A percentile compares a stretch with the other conserved stretches of the same genome.
Conservation (phyloP, 2,329 filamentous ascomycete species). For the Cytospora chrysosperma region DNA sequence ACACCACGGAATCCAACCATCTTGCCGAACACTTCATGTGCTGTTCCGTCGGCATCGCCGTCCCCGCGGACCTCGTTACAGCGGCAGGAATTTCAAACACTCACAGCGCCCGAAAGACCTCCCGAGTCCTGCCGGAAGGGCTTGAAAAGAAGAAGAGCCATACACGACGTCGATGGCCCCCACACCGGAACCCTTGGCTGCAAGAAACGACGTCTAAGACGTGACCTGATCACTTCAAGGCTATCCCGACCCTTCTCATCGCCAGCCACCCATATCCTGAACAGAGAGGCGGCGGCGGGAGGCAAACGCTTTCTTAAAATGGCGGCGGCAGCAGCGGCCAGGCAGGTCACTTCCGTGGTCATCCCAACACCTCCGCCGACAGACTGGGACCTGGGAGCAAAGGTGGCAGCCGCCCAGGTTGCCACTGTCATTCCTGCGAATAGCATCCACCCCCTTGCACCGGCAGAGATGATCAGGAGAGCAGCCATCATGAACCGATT, state of each 20-base stretch:
- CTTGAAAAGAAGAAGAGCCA: conserved; percentile 50
- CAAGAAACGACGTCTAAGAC: conserved; percentile 68
- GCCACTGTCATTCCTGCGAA: conserved; percentile 13
- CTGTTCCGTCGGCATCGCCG: neutral
- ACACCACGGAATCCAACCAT: neutral
- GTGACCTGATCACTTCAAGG: conserved; percentile 65
- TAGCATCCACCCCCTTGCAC: conserved; percentile 23
- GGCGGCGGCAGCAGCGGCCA: conserved; percentile 41
- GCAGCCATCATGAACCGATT: conserved; percentile 66
- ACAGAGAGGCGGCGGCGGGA: conserved; percentile 52
- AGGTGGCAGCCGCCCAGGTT: neutral
- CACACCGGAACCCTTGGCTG: conserved; percentile 48
- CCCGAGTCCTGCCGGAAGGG: neutral
- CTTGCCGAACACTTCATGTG: neutral
- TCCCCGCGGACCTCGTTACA: neutral
- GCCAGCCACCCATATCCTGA: conserved; percentile 68
- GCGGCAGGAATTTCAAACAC: neutral
- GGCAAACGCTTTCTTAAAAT: conserved; percentile 51
- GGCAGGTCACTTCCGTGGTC: conserved; percentile 26
- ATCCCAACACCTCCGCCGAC: conserved; percentile 22
- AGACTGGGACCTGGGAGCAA: conserved; percentile 3
- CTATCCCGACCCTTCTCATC: conserved; percentile 68
- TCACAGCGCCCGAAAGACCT: neutral
- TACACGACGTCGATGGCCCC: conserved; percentile 60
- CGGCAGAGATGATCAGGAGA: conserved; percentile 54